phyloP scores from a whole-genome alignment of 495 filamentous ascomycete genomes.

The Lophiotrema nucula region DNA sequence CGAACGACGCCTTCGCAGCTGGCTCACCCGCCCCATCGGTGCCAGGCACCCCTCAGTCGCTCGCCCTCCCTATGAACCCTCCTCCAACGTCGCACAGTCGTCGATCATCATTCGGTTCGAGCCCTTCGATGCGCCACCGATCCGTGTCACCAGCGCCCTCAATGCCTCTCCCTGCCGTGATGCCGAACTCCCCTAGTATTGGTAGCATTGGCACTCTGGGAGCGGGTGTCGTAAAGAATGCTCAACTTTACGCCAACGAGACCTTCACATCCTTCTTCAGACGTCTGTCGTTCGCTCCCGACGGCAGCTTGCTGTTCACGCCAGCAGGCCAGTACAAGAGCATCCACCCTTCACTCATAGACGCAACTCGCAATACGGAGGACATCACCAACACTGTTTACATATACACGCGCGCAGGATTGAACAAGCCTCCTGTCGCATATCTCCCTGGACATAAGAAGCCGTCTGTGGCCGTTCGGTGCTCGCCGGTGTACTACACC shows the following conservation, averaged over 20 bases:
- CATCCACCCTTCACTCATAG: conserved; percentile 63
- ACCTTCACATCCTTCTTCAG: conserved; percentile 97
- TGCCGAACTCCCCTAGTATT: conserved; percentile 70
- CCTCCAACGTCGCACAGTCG: conserved; percentile 88
- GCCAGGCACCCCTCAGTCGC: conserved; percentile 88
- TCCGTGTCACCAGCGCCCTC: conserved; percentile 96
- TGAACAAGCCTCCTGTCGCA: conserved; percentile 97
- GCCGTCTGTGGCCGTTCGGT: conserved; percentile 92
- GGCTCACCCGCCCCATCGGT: conserved; percentile 87
- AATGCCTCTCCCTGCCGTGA: conserved; percentile 92
- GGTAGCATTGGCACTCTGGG: conserved; percentile 57
- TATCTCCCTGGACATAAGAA: conserved; percentile 98
- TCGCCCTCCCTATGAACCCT: conserved; percentile 94
- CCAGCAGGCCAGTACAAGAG: conserved; percentile 95
- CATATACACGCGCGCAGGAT: conserved; percentile 92
- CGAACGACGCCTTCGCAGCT: conserved; percentile 57
- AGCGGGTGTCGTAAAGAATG: conserved; percentile 70
- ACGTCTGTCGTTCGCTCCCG: conserved; percentile 88
- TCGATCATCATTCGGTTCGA: conserved; percentile 92
- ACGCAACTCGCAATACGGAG: conserved; percentile 69
- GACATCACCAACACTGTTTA: conserved; percentile 97
- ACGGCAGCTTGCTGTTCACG: conserved; percentile 92
- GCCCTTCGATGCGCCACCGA: conserved; percentile 73
- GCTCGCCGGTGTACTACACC: conserved; percentile 87
- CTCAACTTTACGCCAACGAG: conserved; percentile 94